These are phyloP conservation scores for Microbotryum saponariae DNA, from an alignment of 1,284 basidiomycete species.

Conservation along the genomic window DNA sequence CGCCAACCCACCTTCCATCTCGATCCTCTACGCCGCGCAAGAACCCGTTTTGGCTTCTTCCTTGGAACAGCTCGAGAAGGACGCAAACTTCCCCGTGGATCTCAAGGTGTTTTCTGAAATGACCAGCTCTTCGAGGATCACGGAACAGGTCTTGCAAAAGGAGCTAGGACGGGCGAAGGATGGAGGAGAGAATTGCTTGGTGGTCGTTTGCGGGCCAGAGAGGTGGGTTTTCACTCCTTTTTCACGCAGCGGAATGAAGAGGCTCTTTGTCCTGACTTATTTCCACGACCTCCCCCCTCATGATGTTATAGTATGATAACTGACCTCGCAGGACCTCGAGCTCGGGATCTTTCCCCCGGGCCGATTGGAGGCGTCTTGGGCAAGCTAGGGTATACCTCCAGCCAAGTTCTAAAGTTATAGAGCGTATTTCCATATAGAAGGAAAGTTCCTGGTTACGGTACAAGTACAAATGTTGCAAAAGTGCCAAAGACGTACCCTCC, in stretches of 20 bases:
- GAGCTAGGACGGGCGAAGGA: slow-evolving; percentile 40
- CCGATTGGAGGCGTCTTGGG: slow-evolving; percentile 58
- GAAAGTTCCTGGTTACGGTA: background rate
- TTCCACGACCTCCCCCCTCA: background rate
- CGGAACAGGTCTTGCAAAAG: slow-evolving; percentile 40
- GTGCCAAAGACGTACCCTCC: background rate
- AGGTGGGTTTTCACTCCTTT: slow-evolving; percentile 40
- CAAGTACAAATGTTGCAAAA: background rate
- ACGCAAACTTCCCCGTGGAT: slow-evolving; percentile 58
- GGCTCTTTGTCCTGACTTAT: slow-evolving; percentile 2
- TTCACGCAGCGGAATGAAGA: background rate
- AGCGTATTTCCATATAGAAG: background rate
- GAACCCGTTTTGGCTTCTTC: slow-evolving; percentile 51
- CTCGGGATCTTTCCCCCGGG: slow-evolving; percentile 66
- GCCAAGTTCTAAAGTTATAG: slow-evolving; percentile 63
- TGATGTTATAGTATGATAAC: slow-evolving; percentile 55
- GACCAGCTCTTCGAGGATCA: background rate
- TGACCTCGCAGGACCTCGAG: slow-evolving; percentile 65
- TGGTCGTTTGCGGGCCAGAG: slow-evolving; percentile 63
- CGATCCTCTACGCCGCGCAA: slow-evolving; percentile 60
- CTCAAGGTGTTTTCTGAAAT: slow-evolving; percentile 34
- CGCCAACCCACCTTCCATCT: slow-evolving; percentile 41
- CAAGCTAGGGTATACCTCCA: slow-evolving; percentile 54
- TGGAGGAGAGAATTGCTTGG: slow-evolving; percentile 5
- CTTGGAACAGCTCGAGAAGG: slow-evolving; percentile 48